Evolutionary conservation across 2,329 filamentous ascomycete species (phyloP).

Genomic region (Dactylellina sp.): DNA sequence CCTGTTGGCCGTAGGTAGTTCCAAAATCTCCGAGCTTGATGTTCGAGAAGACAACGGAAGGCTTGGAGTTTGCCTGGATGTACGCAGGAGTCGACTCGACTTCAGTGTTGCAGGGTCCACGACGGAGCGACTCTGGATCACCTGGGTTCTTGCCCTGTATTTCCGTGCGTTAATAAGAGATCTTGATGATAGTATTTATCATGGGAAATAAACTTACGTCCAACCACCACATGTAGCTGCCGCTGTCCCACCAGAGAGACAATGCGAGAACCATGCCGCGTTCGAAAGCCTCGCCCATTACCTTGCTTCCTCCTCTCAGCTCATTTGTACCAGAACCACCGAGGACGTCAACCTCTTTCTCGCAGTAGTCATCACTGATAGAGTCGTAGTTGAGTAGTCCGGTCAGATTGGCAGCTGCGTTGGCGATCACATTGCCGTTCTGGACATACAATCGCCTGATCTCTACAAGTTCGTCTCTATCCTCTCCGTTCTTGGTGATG

Average conservation of each 20-base stretch:
- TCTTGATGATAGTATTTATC: neutral
- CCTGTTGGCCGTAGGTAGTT: constrained; percentile 65
- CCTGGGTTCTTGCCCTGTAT: constrained; percentile 62
- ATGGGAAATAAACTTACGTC: constrained; percentile 62
- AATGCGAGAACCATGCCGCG: constrained; percentile 68
- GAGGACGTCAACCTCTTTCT: constrained; percentile 31
- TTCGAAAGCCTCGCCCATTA: constrained; percentile 62
- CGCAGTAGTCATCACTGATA: constrained; percentile 63
- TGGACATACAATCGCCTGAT: constrained; percentile 69
- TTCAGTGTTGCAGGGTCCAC: constrained; percentile 69
- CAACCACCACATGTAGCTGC: constrained; percentile 71
- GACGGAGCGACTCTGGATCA: constrained; percentile 59
- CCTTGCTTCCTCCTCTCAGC: constrained; percentile 32
- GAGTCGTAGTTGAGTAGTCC: constrained; percentile 63
- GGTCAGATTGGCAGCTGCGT: constrained; percentile 62
- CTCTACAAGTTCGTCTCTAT: constrained; percentile 64
- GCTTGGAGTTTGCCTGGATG: constrained; percentile 65
- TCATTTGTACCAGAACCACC: constrained; percentile 35
- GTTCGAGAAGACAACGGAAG: constrained; percentile 70
- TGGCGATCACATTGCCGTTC: constrained; percentile 67
- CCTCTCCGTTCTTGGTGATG: constrained; percentile 63
- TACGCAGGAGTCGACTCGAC: constrained; percentile 69
- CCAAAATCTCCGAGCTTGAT: constrained; percentile 73
- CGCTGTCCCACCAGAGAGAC: constrained; percentile 70
- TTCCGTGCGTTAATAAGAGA: constrained; percentile 4